phyloP scores from a whole-genome alignment of 805 yeast genomes.

The Kodamaea hsintzibuensis region DNA sequence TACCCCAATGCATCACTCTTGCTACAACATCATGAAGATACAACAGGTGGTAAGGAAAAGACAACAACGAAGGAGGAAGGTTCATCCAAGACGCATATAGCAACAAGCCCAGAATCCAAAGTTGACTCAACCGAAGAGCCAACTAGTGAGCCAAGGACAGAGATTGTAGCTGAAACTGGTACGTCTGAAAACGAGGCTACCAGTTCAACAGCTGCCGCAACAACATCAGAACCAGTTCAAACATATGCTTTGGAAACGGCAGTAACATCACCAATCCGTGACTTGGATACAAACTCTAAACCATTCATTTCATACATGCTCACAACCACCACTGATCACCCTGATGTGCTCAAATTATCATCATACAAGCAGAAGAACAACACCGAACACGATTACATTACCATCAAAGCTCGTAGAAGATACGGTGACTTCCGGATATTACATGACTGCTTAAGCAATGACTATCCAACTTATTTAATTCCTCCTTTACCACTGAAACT shows the following conservation, averaged over 20 bases:
- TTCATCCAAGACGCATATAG: background rate
- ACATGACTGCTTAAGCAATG: slow-evolving; percentile 70
- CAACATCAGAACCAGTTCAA: background rate
- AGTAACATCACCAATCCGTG: slow-evolving; percentile 68
- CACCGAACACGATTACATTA: slow-evolving; percentile 16
- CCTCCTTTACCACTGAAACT: slow-evolving; percentile 96
- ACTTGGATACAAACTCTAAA: slow-evolving; percentile 66
- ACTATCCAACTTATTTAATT: slow-evolving; percentile 79
- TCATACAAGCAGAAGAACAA: slow-evolving; percentile 13
- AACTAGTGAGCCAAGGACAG: background rate
- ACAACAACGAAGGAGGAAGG: background rate
- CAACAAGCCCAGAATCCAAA: background rate
- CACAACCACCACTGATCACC: slow-evolving; percentile 62
- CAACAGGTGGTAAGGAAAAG: background rate
- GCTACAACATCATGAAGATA: background rate
- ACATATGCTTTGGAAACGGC: slow-evolving; percentile 18
- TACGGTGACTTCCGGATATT: slow-evolving; percentile 85
- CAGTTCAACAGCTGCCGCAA: background rate
- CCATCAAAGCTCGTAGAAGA: slow-evolving; percentile 67
- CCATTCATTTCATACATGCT: slow-evolving; percentile 75
- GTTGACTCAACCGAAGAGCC: background rate
- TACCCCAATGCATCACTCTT: background rate
- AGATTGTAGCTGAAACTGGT: background rate
- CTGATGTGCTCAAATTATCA: slow-evolving; percentile 46
- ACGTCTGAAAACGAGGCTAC: background rate